phyloP scores from a whole-genome alignment of 495 filamentous ascomycete species.

The Paragyromitra xinjiangensis region DNA sequence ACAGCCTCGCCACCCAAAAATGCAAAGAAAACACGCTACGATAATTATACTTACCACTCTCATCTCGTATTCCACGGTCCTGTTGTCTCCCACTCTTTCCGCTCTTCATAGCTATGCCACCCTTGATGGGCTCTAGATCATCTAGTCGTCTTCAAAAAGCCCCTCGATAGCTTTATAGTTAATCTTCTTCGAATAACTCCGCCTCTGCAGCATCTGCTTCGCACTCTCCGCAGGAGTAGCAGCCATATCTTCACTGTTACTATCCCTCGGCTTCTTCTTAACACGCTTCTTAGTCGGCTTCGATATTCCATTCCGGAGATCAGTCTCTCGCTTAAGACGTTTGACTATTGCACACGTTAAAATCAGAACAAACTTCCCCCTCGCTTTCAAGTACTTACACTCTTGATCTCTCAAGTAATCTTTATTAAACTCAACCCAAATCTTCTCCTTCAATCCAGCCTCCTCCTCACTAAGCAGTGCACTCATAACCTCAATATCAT shows the following conservation, averaged over 20 bases:
- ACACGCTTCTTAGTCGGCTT: conserved; percentile 63
- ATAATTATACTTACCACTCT: neutral
- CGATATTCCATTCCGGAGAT: conserved; percentile 67
- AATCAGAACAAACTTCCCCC: neutral
- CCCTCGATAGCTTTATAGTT: conserved; percentile 77
- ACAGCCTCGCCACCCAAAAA: conserved; percentile 10
- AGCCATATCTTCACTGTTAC: conserved; percentile 66
- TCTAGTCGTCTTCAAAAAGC: conserved; percentile 62
- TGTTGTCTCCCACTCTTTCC: neutral
- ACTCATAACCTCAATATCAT: conserved; percentile 82
- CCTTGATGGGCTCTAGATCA: neutral
- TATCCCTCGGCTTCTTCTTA: conserved; percentile 66
- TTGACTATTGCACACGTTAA: conserved; percentile 63
- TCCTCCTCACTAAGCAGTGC: conserved; percentile 78
- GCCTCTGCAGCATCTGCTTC: conserved; percentile 73
- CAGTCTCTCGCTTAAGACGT: conserved; percentile 64
- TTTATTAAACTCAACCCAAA: conserved; percentile 94
- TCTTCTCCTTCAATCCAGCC: conserved; percentile 77
- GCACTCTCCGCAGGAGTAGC: conserved; percentile 76
- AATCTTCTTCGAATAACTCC: conserved; percentile 80
- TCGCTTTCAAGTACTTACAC: conserved; percentile 64
- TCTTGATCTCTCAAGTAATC: conserved; percentile 86
- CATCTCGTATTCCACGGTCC: neutral
- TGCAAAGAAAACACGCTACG: conserved; percentile 21
- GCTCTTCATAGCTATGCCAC: neutral